Conservation (phyloP, 306 rosid species). For the Vachellia pachyceras region DNA sequence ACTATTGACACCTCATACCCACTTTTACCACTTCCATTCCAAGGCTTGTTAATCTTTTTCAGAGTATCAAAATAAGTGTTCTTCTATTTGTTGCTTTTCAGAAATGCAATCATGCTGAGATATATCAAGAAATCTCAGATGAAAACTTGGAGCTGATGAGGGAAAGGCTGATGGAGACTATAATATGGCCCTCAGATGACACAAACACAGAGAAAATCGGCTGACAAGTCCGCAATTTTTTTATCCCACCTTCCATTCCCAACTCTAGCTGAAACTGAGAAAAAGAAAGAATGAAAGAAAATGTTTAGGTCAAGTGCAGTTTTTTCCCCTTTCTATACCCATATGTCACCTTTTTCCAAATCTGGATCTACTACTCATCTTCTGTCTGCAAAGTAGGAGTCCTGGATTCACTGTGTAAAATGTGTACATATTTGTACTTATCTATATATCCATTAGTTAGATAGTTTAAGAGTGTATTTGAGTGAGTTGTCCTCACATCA, state of each 20-base stretch:
- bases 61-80: background rate
- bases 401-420: constrained; percentile 17
- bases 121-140: constrained; percentile 81
- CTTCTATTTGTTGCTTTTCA: constrained; percentile 38
- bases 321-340: constrained; percentile 26
- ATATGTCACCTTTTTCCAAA: background rate
- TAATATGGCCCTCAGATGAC: constrained; percentile 99
- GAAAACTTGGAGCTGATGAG: constrained; percentile 94
- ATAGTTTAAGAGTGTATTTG: constrained; percentile 19
- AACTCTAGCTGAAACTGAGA: constrained; percentile 37
- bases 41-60: no score
- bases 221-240: constrained; percentile 31
- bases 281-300: background rate
- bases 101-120: constrained; percentile 96
- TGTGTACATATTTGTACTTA: constrained; percentile 46
- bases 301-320: background rate
- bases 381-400: background rate
- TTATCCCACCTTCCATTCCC: constrained; percentile 29
- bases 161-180: constrained; percentile 88
- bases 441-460: constrained; percentile 32
- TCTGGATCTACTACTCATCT: background rate
- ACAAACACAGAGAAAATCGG: constrained; percentile 87
- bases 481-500: background rate
- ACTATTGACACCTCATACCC: no score
- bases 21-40: no score